Conservation (phyloP, 768 basidiomycete genomes). For the Boletus pseudopeckii region DNA sequence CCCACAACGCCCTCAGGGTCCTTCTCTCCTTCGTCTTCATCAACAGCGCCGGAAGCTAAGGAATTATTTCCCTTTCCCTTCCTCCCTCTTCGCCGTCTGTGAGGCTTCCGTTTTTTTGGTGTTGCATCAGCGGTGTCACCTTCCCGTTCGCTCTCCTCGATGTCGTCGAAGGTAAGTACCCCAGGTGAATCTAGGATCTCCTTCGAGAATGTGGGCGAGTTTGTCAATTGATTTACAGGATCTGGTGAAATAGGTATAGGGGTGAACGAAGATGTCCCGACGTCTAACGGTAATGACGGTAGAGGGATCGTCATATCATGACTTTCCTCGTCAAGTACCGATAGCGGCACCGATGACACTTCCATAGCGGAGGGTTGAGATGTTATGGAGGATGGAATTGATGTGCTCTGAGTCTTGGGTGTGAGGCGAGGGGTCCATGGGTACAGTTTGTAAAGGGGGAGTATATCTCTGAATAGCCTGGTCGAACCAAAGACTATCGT, state of each 20-base stretch:
- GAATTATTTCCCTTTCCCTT: conserved; percentile 44
- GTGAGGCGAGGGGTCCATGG: neutral
- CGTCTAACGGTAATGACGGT: neutral
- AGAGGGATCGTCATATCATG: neutral
- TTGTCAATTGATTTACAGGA: conserved; percentile 2
- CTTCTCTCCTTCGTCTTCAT: conserved; percentile 26
- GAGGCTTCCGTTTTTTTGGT: conserved; percentile 40
- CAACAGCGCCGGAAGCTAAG: conserved; percentile 8
- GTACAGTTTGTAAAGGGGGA: conserved; percentile 11
- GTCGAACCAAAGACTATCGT: conserved; percentile 22
- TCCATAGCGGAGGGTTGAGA: neutral
- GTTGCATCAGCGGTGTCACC: conserved; percentile 38
- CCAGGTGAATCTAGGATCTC: conserved; percentile 8
- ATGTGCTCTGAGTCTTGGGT: neutral
- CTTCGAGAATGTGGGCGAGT: conserved; percentile 2
- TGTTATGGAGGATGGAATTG: neutral
- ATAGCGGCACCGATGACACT: neutral
- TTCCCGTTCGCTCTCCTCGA: conserved; percentile 62
- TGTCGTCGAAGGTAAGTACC: conserved; percentile 32
- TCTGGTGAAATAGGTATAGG: neutral
- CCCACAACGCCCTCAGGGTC: conserved; percentile 19
- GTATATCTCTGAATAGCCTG: conserved; percentile 26
- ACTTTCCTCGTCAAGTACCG: conserved; percentile 1
- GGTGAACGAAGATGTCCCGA: neutral
- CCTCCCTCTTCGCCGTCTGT: conserved; percentile 46